Percentiles rank a stretch among this genome's conserved stretches.
Evolutionary conservation across 441 rosid genomes (phyloP).

Genomic region (Croton laevigatus): DNA sequence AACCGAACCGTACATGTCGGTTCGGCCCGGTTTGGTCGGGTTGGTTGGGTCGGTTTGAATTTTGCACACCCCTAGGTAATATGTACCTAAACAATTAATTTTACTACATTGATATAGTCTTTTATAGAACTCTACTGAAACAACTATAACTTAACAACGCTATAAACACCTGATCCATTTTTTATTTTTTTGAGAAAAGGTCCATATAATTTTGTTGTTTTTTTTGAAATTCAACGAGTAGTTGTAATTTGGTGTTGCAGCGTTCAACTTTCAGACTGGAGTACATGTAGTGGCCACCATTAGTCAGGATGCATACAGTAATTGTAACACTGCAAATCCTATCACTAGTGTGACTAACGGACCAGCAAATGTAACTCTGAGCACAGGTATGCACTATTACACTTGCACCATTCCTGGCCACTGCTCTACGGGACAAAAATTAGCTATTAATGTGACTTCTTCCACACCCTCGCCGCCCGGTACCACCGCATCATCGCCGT

Average conservation of each 20-base stretch:
- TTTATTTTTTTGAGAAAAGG: no score
- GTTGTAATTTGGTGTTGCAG: not conserved
- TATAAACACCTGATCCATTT: no score
- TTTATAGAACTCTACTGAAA: no score
- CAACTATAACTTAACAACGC: no score
- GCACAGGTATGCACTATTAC: slow-evolving; percentile 28
- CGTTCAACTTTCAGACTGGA: slow-evolving; percentile 37
- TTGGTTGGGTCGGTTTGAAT: no score
- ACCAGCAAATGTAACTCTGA: slow-evolving; percentile 39
- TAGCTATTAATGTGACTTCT: slow-evolving; percentile 34
- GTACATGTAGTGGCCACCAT: slow-evolving; percentile 41
- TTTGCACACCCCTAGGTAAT: no score
- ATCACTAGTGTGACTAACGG: not conserved
- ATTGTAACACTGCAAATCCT: slow-evolving; percentile 26
- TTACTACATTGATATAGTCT: no score
- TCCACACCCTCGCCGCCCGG: slow-evolving; percentile 24
- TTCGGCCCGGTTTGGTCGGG: no score
- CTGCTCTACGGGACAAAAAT: slow-evolving; percentile 39
- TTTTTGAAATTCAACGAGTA: no score
- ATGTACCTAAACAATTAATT: no score
- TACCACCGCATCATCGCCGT: not conserved
- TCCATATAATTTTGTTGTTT: no score
- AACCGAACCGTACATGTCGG: no score
- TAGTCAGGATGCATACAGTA: slow-evolving; percentile 22
- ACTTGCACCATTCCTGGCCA: slow-evolving; percentile 29